Evolutionary conservation across 352 stramenopile genomes (phyloP).

Genomic region (Vaucheria bursata): DNA sequence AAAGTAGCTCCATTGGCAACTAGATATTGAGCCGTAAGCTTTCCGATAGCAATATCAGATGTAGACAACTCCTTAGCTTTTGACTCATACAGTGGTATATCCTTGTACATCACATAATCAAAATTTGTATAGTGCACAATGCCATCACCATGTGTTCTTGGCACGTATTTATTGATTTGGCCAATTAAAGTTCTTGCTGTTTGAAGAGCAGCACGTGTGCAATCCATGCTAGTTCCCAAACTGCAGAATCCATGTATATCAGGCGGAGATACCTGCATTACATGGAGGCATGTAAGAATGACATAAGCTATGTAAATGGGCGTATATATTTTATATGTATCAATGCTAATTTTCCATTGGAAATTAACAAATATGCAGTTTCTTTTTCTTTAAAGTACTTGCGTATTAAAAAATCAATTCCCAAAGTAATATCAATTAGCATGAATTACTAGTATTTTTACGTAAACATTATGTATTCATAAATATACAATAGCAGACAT

Average conservation of each 20-base stretch:
- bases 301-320: too few species aligned
- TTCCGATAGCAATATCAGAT: slow-evolving; percentile 38
- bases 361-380: too few species aligned
- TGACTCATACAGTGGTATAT: slow-evolving; percentile 15
- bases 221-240: slow-evolving; percentile 49
- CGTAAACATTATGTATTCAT: too few species aligned
- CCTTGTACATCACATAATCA: slow-evolving; percentile 37
- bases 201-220: slow-evolving; percentile 46
- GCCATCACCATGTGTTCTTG: slow-evolving; percentile 52
- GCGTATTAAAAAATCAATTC: too few species aligned
- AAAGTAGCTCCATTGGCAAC: slow-evolving; percentile 42
- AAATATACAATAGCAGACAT: too few species aligned
- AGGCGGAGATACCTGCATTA: slow-evolving; percentile 47
- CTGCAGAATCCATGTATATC: slow-evolving; percentile 53
- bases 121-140: slow-evolving; percentile 53
- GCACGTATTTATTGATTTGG: slow-evolving; percentile 51
- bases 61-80: slow-evolving; percentile 7
- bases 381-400: too few species aligned
- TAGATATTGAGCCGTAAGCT: slow-evolving; percentile 52
- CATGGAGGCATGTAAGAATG: neutral
- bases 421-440: too few species aligned
- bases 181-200: slow-evolving; percentile 47
- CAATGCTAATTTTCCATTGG: too few species aligned
- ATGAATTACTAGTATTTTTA: too few species aligned
- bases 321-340: too few species aligned